Evolutionary conservation across 352 stramenopile species (phyloP), one percentile per base, ranked within the genome.

Genomic region (Phytopythium vexans): DNA sequence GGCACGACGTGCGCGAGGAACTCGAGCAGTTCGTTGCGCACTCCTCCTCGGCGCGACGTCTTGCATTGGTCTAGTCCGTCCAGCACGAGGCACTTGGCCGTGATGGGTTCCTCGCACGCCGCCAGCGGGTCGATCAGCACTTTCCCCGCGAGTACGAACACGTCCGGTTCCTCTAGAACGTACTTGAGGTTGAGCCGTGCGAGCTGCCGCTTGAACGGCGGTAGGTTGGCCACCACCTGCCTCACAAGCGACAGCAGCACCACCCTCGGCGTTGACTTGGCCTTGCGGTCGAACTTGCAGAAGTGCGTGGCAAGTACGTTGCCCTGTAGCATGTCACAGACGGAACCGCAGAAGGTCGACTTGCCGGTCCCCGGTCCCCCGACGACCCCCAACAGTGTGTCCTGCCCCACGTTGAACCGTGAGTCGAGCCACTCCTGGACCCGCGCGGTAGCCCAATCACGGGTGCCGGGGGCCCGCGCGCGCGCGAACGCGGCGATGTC

Each of bases 191-290:
- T 94, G 10, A 94, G 71, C 45, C 85, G 66, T 8, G 82, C 81
- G 40, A 94, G 66, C 52, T 94, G 85, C 54, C 82, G 83, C 66
- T 94, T 91, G 65, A 89, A 94, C 36, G 43, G 55, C 12, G 82
- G 80, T 21, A 92, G 41, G n/a, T 66, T 76, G 10, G 67, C 54
- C 16, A 88, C 70, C n/a, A 94, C 51, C 55, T 94, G 85, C 55
- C 89, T 82, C 49, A 91, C 80, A n/a, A 94, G 49, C 27, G 85
- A 94, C 10, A 92, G 62, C 64, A 94, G 45, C 41, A 89, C 71
- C 47, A 88, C 87, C 31, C 82, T 78, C 11, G 80, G 79, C 21
- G 57, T 74, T 51, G 74, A 88, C 62, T 89, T 85, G 64, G 60
- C 70, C 61, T 90, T 91, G 33, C 64, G 67, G 57, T 94, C 85